A percentile compares a stretch with the other conserved stretches of the same genome.
Conservation (phyloP, 1,284 basidiomycete species). For the Melanopsichium pennsylvanicum region DNA sequence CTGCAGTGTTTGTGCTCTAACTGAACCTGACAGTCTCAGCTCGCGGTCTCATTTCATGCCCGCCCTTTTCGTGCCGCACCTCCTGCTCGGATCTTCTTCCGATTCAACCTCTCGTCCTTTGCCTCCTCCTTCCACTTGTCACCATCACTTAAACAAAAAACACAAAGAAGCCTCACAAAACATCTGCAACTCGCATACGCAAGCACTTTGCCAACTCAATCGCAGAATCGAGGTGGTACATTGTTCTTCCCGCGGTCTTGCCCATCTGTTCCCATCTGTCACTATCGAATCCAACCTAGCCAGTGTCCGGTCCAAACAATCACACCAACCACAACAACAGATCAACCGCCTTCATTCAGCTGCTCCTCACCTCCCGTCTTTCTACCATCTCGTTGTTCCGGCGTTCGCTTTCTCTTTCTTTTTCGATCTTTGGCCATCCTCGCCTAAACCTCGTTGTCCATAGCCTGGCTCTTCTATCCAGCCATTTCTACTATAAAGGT, state of each 20-base stretch:
- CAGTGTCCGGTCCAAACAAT: too few species aligned
- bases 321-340: too few species aligned
- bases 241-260: neutral
- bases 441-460: neutral
- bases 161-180: too few species aligned
- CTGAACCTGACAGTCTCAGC: too few species aligned
- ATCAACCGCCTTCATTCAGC: too few species aligned
- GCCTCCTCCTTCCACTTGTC: conserved; percentile 6
- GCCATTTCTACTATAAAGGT: conserved; percentile 11
- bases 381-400: conserved; percentile 8
- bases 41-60: neutral
- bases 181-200: neutral
- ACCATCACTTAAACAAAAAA: conserved; percentile 6
- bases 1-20: too few species aligned
- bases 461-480: neutral
- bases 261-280: neutral
- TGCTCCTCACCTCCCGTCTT: conserved; percentile 8
- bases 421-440: neutral
- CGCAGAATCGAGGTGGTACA: too few species aligned
- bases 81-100: conserved; percentile 17
- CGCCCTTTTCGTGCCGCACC: conserved; percentile 6
- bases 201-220: too few species aligned
- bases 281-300: neutral
- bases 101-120: conserved; percentile 3
- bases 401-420: neutral